Conservation (phyloP, 495 filamentous ascomycete species). For the Xylaria flabelliformis region DNA sequence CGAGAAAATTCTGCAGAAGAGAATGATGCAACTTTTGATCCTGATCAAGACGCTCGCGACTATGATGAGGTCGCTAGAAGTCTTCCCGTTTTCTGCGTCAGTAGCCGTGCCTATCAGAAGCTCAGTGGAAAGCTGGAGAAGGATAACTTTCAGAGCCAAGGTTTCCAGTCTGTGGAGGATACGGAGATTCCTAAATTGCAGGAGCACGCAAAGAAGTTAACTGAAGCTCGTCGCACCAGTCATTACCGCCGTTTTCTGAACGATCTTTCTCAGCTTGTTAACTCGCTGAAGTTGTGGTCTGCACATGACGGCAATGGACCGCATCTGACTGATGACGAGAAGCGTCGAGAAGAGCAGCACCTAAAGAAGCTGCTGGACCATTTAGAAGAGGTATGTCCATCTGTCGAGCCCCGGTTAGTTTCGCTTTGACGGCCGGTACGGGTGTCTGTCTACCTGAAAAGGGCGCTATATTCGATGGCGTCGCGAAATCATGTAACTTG, state of each 20-base stretch:
- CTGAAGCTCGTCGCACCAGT: constrained; percentile 48
- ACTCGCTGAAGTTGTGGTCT: constrained; percentile 66
- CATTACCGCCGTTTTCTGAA: constrained; percentile 50
- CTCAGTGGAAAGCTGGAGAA: constrained; percentile 58
- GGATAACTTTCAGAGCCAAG: constrained; percentile 48
- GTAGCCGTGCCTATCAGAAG: constrained; percentile 66
- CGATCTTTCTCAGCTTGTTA: constrained; percentile 59
- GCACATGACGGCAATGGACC: constrained; percentile 52
- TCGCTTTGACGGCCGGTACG: constrained; percentile 5
- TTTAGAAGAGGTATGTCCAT: constrained; percentile 52
- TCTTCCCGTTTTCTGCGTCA: constrained; percentile 70
- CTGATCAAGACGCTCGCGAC: constrained; percentile 60
- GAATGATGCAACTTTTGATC: constrained; percentile 44
- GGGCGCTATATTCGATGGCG: not conserved
- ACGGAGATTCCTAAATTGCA: constrained; percentile 67
- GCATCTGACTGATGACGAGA: constrained; percentile 52
- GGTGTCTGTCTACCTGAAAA: constrained; percentile 42
- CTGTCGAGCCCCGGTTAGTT: constrained; percentile 26
- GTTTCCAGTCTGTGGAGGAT: constrained; percentile 40
- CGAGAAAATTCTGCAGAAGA: constrained; percentile 41
- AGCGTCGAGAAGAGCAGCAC: constrained; percentile 46
- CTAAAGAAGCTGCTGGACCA: constrained; percentile 50
- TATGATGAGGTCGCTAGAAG: constrained; percentile 64
- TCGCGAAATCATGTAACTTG: constrained; percentile 1
- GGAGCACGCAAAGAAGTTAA: constrained; percentile 65